Base-by-base conservation (phyloP, 495 filamentous ascomycete genomes). In the Penicillium macrosclerotiorum region DNA sequence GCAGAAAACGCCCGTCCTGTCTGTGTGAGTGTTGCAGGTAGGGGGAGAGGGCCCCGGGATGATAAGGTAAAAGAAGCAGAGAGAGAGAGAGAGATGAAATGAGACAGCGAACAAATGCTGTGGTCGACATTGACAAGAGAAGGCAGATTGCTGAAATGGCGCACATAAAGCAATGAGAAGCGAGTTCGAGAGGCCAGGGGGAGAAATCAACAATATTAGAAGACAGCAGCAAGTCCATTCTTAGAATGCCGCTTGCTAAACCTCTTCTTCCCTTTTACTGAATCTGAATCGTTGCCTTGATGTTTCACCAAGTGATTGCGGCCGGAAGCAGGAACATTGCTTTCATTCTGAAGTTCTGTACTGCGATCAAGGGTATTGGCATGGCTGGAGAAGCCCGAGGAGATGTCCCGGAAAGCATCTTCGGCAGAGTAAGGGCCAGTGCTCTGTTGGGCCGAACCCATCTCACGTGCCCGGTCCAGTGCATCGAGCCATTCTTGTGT, bases 221-320 rank as follows among this genome's bases (percentile, higher is more conserved):
- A 90, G 23, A 87, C 86, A 26, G 90, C 84, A 9, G 89, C 88
- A 19, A 95, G 75, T 14, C 90, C 90, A 59, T 86, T 93, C 69
- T 94, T 95, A 6, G 86, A 90, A 67, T 93, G 88, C 47, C 91
- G 76, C 61, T 88, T 88, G 64, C 87, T 92, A 67, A 96, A 96
- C 25, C 90, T 76, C 63, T 94, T 89, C 39, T 82, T 78, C 54
- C 79, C 77, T 55, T 78, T 82, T 12, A 76, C 56, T 13, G 76
- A 78, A 26, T 88, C 83, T 26, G 62, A 58, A 40, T 81, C 77
- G 27, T 56, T 64, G 17, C 53, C 52, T 31, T 77, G 71, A 39
- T 69, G 68, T 46, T 76, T 79, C 47, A 72, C 67, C 44, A 78
- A 55, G 11, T 72, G 73, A 31, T 71, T 67, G 32, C 76, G 69